Evolutionary conservation across 371 early-diverging fungal species (phyloP), one percentile per base, ranked within the genome.

Genomic region (Dinochytrium kinnereticum): DNA sequence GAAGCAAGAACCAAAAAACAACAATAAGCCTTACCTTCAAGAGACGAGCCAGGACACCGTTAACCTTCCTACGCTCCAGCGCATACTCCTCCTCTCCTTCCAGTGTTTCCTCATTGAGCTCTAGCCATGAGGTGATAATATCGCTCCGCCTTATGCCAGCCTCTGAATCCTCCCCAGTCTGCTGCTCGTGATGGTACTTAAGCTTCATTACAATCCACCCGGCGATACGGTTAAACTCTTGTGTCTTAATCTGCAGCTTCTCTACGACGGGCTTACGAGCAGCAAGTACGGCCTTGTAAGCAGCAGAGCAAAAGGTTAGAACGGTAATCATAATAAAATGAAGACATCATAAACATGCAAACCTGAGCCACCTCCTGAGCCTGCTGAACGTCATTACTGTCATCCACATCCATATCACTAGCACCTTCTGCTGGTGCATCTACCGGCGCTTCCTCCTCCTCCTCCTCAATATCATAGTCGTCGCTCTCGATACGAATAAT

Each of bases 401-500:
- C 57, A 64, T 57, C 75, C 26, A 53, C 59, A 33, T 73, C 80
- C 68, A 39, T 36, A 75, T 77, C 34, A 10, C 66, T n/a, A 30
- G 36, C 75, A 55, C 50, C 37, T 50, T 30, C 26, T 38, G 51
- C 26, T 39, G 28, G 38, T 21, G 51, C 44, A 7, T 78, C 75
- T 49, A 67, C 61, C 5, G 49, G 30, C 31, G 33, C 67, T 2
- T 59, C 53, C 70, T 39, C 28, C 13, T 61, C 77, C 17, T 88
- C 91, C 0, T 86, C 91, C 3, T 88, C 88, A 51, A 95, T 82
- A 10, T 91, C 90, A 38, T 98, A 85, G 75, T 94, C 93, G 38
- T 95, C 98, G 76, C 91, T 90, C 78, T 96, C 93, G 21, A 99
- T 91, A 30, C 94, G 93, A 68, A 99, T 91, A 68, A 99, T 96